phyloP scores from a whole-genome alignment of 169 alveolate species.

The Neospora caninum region DNA sequence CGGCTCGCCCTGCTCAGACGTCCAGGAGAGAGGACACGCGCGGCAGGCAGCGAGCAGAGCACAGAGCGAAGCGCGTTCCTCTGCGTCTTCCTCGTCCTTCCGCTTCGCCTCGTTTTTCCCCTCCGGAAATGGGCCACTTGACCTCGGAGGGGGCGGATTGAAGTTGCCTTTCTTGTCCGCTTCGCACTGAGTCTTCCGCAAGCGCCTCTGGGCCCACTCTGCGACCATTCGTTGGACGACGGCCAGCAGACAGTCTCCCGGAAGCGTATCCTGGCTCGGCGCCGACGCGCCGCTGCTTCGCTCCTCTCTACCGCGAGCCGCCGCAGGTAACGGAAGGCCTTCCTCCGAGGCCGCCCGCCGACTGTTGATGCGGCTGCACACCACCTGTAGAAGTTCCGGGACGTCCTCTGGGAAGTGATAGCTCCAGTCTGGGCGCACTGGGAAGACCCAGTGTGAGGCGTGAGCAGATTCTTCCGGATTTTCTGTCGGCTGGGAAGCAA shows the following conservation, averaged over 20 bases:
- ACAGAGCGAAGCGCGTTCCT: neutral
- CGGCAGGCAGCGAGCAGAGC: conserved; percentile 2
- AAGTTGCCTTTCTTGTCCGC: too few species aligned
- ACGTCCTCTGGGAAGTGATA: neutral
- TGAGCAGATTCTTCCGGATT: too few species aligned
- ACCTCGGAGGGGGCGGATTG: too few species aligned
- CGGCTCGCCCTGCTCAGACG: neutral
- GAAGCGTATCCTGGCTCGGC: neutral
- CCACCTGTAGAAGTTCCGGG: neutral
- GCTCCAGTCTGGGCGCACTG: neutral
- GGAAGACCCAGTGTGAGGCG: neutral
- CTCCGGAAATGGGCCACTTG: too few species aligned
- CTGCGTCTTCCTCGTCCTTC: neutral
- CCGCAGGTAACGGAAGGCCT: too few species aligned
- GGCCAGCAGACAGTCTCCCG: neutral
- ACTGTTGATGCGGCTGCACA: neutral
- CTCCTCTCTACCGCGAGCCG: too few species aligned
- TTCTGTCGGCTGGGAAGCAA: too few species aligned
- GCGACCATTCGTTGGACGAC: neutral
- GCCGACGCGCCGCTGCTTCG: too few species aligned
- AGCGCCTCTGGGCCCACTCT: neutral
- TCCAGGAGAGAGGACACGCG: neutral
- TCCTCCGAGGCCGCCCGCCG: neutral
- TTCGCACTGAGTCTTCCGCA: too few species aligned
- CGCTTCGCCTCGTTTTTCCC: neutral